Percentiles rank a stretch among this genome's conserved stretches.
Evolutionary conservation across 176 grass and related monocot species (phyloP).

Genomic region (Urochloa ruziziensis): DNA sequence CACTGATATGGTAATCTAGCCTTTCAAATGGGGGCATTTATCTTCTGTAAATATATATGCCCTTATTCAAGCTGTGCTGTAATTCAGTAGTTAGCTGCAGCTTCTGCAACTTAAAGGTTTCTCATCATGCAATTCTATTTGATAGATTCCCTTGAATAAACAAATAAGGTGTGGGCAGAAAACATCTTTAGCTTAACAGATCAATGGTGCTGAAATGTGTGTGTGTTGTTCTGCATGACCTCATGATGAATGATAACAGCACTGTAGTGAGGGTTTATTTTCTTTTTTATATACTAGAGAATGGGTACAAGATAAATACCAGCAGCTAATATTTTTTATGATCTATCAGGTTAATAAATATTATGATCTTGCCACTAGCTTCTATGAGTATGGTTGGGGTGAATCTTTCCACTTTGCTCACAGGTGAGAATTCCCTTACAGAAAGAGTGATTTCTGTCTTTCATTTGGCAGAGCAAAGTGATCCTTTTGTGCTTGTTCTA

Average conservation of each 20-base stretch:
- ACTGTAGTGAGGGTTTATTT: not conserved
- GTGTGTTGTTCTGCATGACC: not conserved
- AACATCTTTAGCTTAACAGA: not conserved
- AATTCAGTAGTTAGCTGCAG: not conserved
- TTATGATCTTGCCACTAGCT: conserved; percentile 98
- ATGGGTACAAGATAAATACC: not conserved
- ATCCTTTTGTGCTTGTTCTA: not conserved
- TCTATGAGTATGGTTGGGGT: conserved; percentile 99
- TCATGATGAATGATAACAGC: not conserved
- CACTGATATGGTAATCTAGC: conserved; percentile 73
- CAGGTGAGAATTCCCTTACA: conserved; percentile 49
- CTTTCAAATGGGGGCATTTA: not conserved
- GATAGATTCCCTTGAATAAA: not conserved
- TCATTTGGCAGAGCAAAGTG: not conserved
- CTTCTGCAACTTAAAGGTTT: not conserved
- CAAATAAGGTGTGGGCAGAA: not conserved
- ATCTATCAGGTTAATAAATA: conserved; percentile 93
- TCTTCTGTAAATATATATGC: not conserved
- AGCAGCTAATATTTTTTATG: conserved; percentile 9
- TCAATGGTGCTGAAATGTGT: not conserved
- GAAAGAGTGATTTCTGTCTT: not conserved
- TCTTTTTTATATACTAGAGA: not conserved
- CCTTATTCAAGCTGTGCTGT: not conserved
- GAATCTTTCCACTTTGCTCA: conserved; percentile 99
- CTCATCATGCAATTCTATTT: not conserved